Percentiles rank a stretch among this genome's conserved stretches.
Conservation (phyloP, 805 yeast genomes). For the Metschnikowia gruessii region DNA sequence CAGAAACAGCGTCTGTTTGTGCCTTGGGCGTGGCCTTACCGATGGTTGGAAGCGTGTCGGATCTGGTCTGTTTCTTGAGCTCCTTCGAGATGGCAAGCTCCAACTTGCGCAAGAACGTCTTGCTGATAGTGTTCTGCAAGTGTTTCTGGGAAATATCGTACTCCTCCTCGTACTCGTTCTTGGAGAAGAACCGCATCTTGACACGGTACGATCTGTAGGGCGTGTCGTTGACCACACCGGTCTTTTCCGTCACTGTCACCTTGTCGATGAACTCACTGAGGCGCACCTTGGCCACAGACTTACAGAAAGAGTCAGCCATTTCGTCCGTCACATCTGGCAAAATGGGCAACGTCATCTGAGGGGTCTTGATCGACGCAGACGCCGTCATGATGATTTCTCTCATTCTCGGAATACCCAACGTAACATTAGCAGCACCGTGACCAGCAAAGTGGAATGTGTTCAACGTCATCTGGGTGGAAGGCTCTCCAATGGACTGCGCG, state of each 20-base stretch:
- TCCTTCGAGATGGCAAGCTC: slow-evolving; percentile 77
- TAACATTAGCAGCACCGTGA: slow-evolving; percentile 99
- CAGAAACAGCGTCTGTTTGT: slow-evolving; percentile 35
- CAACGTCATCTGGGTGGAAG: slow-evolving; percentile 98
- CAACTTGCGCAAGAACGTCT: slow-evolving; percentile 62
- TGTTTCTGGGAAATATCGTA: slow-evolving; percentile 83
- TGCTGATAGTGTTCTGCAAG: slow-evolving; percentile 65
- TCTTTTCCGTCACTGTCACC: slow-evolving; percentile 83
- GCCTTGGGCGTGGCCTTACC: slow-evolving; percentile 64
- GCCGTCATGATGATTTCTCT: slow-evolving; percentile 99
- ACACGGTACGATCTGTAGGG: slow-evolving; percentile 72
- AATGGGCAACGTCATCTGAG: slow-evolving; percentile 95
- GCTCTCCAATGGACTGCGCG: slow-evolving; percentile 97
- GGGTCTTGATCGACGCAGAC: slow-evolving; percentile 92
- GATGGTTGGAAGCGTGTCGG: slow-evolving; percentile 56
- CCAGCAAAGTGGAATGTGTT: slow-evolving; percentile 99
- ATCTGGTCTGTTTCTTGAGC: slow-evolving; percentile 72
- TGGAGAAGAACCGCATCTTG: slow-evolving; percentile 69
- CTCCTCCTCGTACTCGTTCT: slow-evolving; percentile 76
- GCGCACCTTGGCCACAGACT: slow-evolving; percentile 78
- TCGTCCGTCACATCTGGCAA: slow-evolving; percentile 75
- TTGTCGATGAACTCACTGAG: slow-evolving; percentile 86
- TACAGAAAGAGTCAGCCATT: slow-evolving; percentile 90
- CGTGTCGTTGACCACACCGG: slow-evolving; percentile 54
- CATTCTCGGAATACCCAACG: slow-evolving; percentile 99